Percentiles rank a stretch among this genome's conserved stretches.
These are phyloP conservation scores for Malus hybrid DNA, from an alignment of 331 rosid genomes.

Conservation along the genomic window DNA sequence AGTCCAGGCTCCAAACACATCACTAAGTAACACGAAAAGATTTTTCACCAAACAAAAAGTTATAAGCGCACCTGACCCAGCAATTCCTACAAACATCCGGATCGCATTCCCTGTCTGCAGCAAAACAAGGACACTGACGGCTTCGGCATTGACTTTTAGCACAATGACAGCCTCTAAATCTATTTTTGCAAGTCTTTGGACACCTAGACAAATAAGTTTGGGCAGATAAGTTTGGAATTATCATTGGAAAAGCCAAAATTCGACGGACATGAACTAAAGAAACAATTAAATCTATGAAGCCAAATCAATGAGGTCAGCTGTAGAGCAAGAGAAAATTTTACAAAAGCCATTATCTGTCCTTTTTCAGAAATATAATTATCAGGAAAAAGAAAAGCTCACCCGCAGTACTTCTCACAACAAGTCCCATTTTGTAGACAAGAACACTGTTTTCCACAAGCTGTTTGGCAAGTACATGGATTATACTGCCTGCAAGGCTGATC, in stretches of 20 bases:
- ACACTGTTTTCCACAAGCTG: constrained; percentile 96
- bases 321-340: neutral
- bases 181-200: constrained; percentile 92
- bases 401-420: constrained; percentile 97
- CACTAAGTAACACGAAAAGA: constrained; percentile 1
- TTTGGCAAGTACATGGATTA: constrained; percentile 89
- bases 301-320: neutral
- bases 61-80: constrained; percentile 79
- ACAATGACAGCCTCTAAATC: constrained; percentile 96
- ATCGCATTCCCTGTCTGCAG: constrained; percentile 98
- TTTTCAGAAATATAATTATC: neutral
- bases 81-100: constrained; percentile 97
- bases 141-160: constrained; percentile 99
- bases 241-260: neutral
- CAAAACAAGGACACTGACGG: constrained; percentile 99
- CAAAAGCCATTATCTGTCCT: neutral
- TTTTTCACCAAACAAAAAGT: neutral
- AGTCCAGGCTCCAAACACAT: neutral
- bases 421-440: constrained; percentile 90
- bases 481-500: constrained; percentile 99
- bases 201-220: constrained; percentile 32
- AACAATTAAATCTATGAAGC: constrained; percentile 9
- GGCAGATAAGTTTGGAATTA: neutral
- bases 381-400: constrained; percentile 48
- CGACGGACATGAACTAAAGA: neutral